Evolutionary conservation across 2,329 filamentous ascomycete species (phyloP), one percentile per base, ranked within the genome.

Genomic region (Metarhizium robertsii): DNA sequence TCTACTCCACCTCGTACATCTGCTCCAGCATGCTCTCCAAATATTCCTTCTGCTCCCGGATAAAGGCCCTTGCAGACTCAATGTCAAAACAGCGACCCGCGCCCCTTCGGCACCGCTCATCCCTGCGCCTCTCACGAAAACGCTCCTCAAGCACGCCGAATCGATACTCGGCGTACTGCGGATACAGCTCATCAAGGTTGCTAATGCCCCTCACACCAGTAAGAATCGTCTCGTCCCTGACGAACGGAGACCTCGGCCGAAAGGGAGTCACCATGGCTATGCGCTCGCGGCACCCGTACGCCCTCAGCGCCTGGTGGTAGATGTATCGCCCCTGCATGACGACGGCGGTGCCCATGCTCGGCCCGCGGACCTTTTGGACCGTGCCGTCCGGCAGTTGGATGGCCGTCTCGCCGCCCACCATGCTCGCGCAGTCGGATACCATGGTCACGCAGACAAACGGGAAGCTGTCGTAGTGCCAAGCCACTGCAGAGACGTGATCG

Each of bases 371-470:
- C 65, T 83, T 83, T 57, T 81, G 66, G 16, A 83, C 71, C 2
- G 79, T 73, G 2, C 80, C 80, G 29, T 72, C 71, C 1, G 71
- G 76, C 1, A 73, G 82, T 42, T 75, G 73, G n/a, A 86, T 65
- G 2, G 79, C 82, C 0, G 83, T 86, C 67, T 86, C 84, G 4
- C 84, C 83, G 10, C 84, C 84, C 13, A 83, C 69, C 83, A 86
- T 86, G 42, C 73, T 71, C 0, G 74, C 76, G 59, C 81, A 84
- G 62, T 86, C 82, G 40, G 79, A 83, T 32, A 86, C 74, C 82
- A 86, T 87, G 7, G 78, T 75, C n/a, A 87, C 83, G 60, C 82
- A 86, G n/a, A 87, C 83, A 63, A 86, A 87, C 0, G 83, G 82
- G 63, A 84, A 86, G 63, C 79, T 83, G 65, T 86, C 84, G 0